Evolutionary conservation across 73 alveolate genomes (phyloP).

Genomic region (Tetrahymena elliotti): DNA sequence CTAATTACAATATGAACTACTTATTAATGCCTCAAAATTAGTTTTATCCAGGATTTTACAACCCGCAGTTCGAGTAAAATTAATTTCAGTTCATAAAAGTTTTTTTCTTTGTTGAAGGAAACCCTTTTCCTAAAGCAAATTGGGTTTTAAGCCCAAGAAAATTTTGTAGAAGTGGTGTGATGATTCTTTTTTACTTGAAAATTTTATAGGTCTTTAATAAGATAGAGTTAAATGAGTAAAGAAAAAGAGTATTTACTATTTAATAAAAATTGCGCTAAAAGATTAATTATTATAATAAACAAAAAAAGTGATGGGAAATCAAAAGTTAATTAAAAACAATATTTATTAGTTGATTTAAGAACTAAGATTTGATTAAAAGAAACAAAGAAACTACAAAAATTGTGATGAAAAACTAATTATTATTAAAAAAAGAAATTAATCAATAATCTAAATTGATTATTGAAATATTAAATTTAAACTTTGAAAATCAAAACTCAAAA

Average conservation of each 20-base stretch:
- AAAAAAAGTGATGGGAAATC: neutral
- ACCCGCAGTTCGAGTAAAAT: neutral
- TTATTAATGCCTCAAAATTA: neutral
- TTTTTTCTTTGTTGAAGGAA: neutral
- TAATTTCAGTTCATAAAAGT: neutral
- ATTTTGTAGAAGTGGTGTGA: neutral
- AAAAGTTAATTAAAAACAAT: neutral
- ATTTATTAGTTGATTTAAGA: neutral
- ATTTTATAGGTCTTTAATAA: neutral
- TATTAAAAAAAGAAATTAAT: neutral
- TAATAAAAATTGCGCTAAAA: neutral
- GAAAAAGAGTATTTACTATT: neutral
- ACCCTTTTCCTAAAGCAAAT: too few species aligned
- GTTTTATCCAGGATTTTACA: neutral
- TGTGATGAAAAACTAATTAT: neutral
- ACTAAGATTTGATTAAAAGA: neutral
- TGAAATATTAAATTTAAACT: neutral
- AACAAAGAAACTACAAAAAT: neutral
- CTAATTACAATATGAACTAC: neutral
- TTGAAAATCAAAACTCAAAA: neutral
- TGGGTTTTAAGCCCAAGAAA: neutral
- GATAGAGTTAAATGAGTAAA: neutral
- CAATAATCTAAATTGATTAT: neutral
- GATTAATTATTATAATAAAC: neutral
- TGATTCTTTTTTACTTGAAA: too few species aligned